A percentile compares a stretch with the other conserved stretches of the same genome.
Conservation (phyloP, 2,329 filamentous ascomycete genomes). For the Fusarium sp. region DNA sequence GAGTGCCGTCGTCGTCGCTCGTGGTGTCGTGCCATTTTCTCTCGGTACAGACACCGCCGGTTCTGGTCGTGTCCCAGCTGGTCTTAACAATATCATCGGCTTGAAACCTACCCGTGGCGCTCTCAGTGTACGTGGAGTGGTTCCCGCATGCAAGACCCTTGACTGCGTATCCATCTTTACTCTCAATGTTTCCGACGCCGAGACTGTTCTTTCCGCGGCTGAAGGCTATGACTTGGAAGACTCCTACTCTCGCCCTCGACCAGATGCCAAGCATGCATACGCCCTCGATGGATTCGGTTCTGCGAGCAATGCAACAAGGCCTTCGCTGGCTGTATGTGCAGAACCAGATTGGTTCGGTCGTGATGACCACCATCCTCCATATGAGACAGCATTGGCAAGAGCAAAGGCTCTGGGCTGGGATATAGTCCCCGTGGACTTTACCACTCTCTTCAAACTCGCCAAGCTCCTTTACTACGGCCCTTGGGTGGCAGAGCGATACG, state of each 20-base stretch:
- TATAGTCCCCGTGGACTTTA: constrained; percentile 59
- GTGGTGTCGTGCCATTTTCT: constrained; percentile 65
- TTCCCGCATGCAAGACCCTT: constrained; percentile 67
- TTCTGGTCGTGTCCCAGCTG: constrained; percentile 64
- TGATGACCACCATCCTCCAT: constrained; percentile 54
- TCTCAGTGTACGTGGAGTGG: constrained; percentile 60
- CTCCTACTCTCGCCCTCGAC: constrained; percentile 60
- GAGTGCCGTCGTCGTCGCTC: constrained; percentile 65
- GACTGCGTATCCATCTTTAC: constrained; percentile 69
- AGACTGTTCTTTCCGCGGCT: constrained; percentile 60
- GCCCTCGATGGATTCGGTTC: constrained; percentile 46
- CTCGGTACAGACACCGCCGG: constrained; percentile 69
- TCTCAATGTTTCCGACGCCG: constrained; percentile 60
- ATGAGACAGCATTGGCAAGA: constrained; percentile 55
- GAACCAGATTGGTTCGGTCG: constrained; percentile 52
- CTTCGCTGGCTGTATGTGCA: constrained; percentile 55
- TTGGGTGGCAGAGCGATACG: constrained; percentile 68
- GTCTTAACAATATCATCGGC: constrained; percentile 65
- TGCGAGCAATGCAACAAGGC: constrained; percentile 26
- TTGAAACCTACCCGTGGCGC: constrained; percentile 65
- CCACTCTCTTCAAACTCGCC: constrained; percentile 62
- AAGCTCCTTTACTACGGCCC: constrained; percentile 67
- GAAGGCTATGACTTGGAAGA: constrained; percentile 63
- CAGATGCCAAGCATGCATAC: constrained; percentile 1
- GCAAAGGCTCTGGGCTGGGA: constrained; percentile 55